phyloP scores from a whole-genome alignment of 2,329 filamentous ascomycete species.

The Colletotrichum paranaense region DNA sequence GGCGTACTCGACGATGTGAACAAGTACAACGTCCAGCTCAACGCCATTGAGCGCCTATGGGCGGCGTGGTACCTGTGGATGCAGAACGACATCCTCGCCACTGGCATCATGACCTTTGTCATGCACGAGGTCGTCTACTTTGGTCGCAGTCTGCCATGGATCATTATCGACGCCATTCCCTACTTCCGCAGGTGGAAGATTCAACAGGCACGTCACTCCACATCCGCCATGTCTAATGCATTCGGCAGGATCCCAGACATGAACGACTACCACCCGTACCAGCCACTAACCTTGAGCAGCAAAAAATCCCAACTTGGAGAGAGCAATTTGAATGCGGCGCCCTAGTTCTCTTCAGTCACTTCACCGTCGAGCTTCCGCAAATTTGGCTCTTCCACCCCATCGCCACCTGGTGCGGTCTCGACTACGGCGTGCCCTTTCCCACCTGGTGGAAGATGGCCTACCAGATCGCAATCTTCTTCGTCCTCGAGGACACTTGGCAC shows the following conservation, averaged over 20 bases:
- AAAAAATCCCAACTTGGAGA: constrained; percentile 87
- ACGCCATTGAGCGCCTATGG: constrained; percentile 89
- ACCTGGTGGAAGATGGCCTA: constrained; percentile 84
- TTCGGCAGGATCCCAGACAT: background rate
- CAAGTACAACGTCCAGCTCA: constrained; percentile 86
- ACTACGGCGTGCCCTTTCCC: constrained; percentile 91
- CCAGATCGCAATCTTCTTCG: constrained; percentile 94
- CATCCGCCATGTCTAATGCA: background rate
- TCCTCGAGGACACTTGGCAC: constrained; percentile 97
- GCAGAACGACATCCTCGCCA: constrained; percentile 96
- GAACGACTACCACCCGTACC: background rate
- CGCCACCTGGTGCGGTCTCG: constrained; percentile 91
- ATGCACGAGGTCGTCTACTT: constrained; percentile 98
- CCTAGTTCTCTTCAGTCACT: constrained; percentile 93
- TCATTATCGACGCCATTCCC: constrained; percentile 91
- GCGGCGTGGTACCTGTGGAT: constrained; percentile 97
- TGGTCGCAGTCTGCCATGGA: constrained; percentile 88
- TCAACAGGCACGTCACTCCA: constrained; percentile 73
- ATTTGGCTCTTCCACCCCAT: constrained; percentile 99
- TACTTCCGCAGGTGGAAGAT: constrained; percentile 96
- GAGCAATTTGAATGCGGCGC: constrained; percentile 96
- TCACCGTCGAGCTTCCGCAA: constrained; percentile 97
- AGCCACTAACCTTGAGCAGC: constrained; percentile 41
- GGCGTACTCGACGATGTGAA: constrained; percentile 71
- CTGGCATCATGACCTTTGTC: constrained; percentile 95